phyloP scores from a whole-genome alignment of 2,329 filamentous ascomycete species.

The Fusarium sp. region DNA sequence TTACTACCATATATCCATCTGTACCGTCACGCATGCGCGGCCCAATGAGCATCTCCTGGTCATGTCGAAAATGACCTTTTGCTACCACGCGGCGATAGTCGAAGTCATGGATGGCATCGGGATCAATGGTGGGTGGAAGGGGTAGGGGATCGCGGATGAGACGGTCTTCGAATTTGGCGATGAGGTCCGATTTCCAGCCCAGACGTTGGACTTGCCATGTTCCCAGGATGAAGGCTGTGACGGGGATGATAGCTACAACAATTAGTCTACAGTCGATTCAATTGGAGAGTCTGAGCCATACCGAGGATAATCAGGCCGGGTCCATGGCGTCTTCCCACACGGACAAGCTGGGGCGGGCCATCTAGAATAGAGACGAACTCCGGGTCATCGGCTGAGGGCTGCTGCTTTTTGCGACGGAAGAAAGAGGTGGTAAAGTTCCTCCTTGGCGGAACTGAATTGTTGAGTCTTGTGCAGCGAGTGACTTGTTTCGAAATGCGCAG shows the following conservation, averaged over 20 bases:
- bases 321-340: conserved; percentile 77
- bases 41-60: conserved; percentile 95
- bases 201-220: conserved; percentile 96
- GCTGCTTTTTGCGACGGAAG: conserved; percentile 53
- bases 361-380: conserved; percentile 88
- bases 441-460: conserved; percentile 10
- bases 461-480: conserved; percentile 23
- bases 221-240: conserved; percentile 89
- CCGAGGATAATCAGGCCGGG: conserved; percentile 82
- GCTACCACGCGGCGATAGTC: conserved; percentile 89
- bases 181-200: conserved; percentile 91
- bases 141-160: conserved; percentile 87
- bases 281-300: conserved; percentile 47
- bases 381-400: conserved; percentile 75
- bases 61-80: conserved; percentile 80
- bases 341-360: conserved; percentile 82
- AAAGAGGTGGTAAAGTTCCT: conserved; percentile 36
- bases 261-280: not conserved
- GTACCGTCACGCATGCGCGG: conserved; percentile 89
- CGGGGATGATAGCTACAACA: conserved; percentile 77
- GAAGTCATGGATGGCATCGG: conserved; percentile 84
- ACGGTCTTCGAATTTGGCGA: conserved; percentile 92
- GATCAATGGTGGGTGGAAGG: conserved; percentile 84
- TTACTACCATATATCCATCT: conserved; percentile 91
- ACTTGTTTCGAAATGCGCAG: conserved; percentile 36